A percentile compares a stretch with the other conserved stretches of the same genome.
Evolutionary conservation across 1,139 yeast species (phyloP).

Genomic region (Candida frijolesensis): DNA sequence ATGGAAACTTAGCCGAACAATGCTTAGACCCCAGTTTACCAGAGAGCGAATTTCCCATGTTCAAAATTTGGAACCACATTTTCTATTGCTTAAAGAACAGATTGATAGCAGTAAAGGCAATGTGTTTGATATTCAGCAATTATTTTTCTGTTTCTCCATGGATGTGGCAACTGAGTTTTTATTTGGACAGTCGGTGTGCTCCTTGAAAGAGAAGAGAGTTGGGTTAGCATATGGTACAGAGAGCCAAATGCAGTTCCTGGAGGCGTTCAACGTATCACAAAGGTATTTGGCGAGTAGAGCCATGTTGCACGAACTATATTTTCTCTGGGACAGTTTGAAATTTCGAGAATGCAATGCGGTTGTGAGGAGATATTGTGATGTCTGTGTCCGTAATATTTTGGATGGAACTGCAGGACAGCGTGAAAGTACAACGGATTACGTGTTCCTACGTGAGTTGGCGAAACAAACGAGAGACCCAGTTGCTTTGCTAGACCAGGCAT

Average conservation of each 20-base stretch:
- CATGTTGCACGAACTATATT: slow-evolving; percentile 30
- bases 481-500: slow-evolving; percentile 43
- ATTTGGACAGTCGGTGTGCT: slow-evolving; percentile 36
- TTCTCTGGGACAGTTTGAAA: slow-evolving; percentile 22
- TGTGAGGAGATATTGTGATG: slow-evolving; percentile 30
- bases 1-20: slow-evolving; percentile 56
- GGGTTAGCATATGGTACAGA: slow-evolving; percentile 18
- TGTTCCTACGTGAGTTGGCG: slow-evolving; percentile 45
- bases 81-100: slow-evolving; percentile 34
- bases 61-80: slow-evolving; percentile 42
- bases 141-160: slow-evolving; percentile 36
- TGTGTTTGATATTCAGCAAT: slow-evolving; percentile 35
- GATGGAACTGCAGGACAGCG: neutral
- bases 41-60: slow-evolving; percentile 53
- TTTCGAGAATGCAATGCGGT: slow-evolving; percentile 22
- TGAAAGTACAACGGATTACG: slow-evolving; percentile 23
- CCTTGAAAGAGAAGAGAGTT: slow-evolving; percentile 31
- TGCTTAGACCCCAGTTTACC: slow-evolving; percentile 56
- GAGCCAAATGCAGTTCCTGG: slow-evolving; percentile 23
- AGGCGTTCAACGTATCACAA: slow-evolving; percentile 32
- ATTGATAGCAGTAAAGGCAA: slow-evolving; percentile 25
- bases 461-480: slow-evolving; percentile 44
- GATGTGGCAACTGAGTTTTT: slow-evolving; percentile 46
- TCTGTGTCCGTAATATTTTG: slow-evolving; percentile 32
- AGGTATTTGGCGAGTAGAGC: slow-evolving; percentile 29